phyloP scores from a whole-genome alignment of 2,329 filamentous ascomycete genomes.

The Botrytis medusae region DNA sequence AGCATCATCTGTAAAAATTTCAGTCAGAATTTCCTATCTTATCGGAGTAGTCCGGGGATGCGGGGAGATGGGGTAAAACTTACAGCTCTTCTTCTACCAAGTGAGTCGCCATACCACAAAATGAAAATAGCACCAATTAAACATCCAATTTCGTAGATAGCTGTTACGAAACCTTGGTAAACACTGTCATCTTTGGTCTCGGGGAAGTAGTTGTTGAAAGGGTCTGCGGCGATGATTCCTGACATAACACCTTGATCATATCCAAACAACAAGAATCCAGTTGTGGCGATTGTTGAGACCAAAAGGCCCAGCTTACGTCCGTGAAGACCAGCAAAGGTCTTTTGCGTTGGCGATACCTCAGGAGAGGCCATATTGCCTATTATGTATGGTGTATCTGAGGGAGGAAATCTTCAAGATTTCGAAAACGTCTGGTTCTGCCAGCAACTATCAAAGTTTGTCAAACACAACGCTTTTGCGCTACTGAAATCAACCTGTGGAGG shows the following conservation, averaged over 20 bases:
- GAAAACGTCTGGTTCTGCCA: constrained; percentile 18
- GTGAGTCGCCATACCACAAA: constrained; percentile 52
- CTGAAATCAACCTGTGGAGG: constrained; percentile 13
- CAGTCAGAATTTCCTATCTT: constrained; percentile 40
- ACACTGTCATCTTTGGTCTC: constrained; percentile 52
- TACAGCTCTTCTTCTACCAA: constrained; percentile 58
- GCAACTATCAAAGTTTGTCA: constrained; percentile 8
- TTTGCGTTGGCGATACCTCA: constrained; percentile 15
- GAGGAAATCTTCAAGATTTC: constrained; percentile 18
- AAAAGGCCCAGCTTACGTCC: constrained; percentile 67
- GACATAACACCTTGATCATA: constrained; percentile 92
- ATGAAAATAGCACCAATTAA: constrained; percentile 51
- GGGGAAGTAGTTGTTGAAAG: constrained; percentile 83
- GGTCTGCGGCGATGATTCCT: constrained; percentile 60
- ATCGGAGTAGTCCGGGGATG: constrained; percentile 42
- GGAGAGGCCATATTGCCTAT: constrained; percentile 9
- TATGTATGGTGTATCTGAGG: background rate
- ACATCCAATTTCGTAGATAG: constrained; percentile 57
- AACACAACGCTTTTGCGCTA: constrained; percentile 19
- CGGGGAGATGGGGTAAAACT: constrained; percentile 32
- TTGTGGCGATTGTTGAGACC: constrained; percentile 68
- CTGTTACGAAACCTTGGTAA: constrained; percentile 52
- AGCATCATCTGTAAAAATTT: constrained; percentile 47
- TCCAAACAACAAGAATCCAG: constrained; percentile 82
- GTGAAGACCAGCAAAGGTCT: constrained; percentile 56